These are phyloP conservation scores for Mariannaea elegans DNA, from an alignment of 2,329 filamentous ascomycete genomes.

Conservation along the genomic window DNA sequence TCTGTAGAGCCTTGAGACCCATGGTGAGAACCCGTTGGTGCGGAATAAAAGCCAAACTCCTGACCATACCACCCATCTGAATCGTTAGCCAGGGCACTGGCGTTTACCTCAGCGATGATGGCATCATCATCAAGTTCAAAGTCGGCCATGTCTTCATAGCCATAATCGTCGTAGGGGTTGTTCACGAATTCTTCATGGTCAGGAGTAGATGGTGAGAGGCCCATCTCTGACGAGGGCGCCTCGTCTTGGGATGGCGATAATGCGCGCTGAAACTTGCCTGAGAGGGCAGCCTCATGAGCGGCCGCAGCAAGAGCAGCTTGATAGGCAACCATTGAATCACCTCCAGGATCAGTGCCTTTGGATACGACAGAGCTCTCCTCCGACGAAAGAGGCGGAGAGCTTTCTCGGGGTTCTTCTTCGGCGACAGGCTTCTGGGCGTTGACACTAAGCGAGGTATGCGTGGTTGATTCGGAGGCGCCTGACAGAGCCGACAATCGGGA, in stretches of 20 bases:
- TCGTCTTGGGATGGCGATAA: constrained; percentile 52
- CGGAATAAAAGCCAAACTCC: constrained; percentile 95
- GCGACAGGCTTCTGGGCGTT: constrained; percentile 28
- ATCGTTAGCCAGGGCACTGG: constrained; percentile 90
- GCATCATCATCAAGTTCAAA: constrained; percentile 82
- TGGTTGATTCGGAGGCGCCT: constrained; percentile 57
- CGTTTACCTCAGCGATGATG: constrained; percentile 95
- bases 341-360: constrained; percentile 17
- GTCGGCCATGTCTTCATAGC: constrained; percentile 71
- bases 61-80: constrained; percentile 94
- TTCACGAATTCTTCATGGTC: constrained; percentile 27
- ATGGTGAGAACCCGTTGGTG: constrained; percentile 54
- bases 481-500: constrained; percentile 56
- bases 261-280: constrained; percentile 77
- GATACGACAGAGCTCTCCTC: constrained; percentile 18
- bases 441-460: constrained; percentile 60
- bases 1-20: constrained; percentile 55
- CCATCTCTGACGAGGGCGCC: constrained; percentile 19
- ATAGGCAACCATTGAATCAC: constrained; percentile 66
- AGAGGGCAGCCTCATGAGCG: constrained; percentile 77
- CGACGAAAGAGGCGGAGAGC: constrained; percentile 14
- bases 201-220: constrained; percentile 22
- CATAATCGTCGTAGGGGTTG: constrained; percentile 67
- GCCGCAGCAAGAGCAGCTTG: constrained; percentile 87
- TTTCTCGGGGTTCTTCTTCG: constrained; percentile 16